Evolutionary conservation across 352 stramenopile genomes (phyloP), one percentile per base, ranked within the genome.

Genomic region (Plasmopara viticola): DNA sequence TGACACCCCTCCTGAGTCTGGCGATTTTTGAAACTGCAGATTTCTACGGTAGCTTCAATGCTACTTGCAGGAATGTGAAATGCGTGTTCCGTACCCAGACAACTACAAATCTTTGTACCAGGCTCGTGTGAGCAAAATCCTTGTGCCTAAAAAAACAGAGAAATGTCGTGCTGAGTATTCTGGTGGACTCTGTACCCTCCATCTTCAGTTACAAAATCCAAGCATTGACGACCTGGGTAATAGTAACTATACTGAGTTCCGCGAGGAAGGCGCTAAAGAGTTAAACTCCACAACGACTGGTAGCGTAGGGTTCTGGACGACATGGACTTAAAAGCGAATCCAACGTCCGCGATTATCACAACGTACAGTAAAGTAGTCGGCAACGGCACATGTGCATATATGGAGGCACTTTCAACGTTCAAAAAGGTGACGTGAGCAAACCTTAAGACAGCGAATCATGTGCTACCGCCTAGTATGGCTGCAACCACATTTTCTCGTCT

Each of bases 61-160:
- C 29, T 68, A 69, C 12, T 44, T 76, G 9, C 53, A 74, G 52
- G 66, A 72, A 44, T 72, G 48, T 7, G 74, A 90, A 13, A 33
- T 50, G 2, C 53, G 68, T 6, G 81, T 78, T 17, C 81, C 78
- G 48, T 90, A 92, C 72, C 73, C 72, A 1, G 70, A 74, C 60
- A 87, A 84, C 57, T 81, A 81, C 65, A 87, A 76, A 78, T 90
- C 82, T 60, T 92, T 78, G 52, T 89, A 70, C 67, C 78, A 8
- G 87, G 87, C 60, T 80, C 57, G 9, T 90, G 77, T n/a, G 72
- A 66, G 5, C 56, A 64, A 33, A 20, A 72, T 20, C 50, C 73
- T 20, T 81, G 67, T 63, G 49, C 28, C 0, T 25, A 48, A 66
- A 40, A 87, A 83, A 63, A 83, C 66, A 18, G 62, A 59, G n/a